Evolutionary conservation across 1,139 yeast genomes (phyloP), one percentile per base, ranked within the genome.

Genomic region (Zhuliangozyma parablackwelliae): DNA sequence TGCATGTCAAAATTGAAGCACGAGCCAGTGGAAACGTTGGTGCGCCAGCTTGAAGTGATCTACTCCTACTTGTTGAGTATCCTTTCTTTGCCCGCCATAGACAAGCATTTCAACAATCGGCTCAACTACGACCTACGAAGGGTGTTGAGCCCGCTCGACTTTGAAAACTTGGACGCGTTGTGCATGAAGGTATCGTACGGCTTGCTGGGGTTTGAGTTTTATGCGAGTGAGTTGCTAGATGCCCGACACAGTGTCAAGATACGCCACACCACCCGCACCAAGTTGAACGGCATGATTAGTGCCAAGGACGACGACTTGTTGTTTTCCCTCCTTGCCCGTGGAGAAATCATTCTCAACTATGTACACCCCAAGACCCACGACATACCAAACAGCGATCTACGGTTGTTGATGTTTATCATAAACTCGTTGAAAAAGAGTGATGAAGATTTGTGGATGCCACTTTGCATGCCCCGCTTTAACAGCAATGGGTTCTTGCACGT

Each of bases 391-490:
- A 47, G 56, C 30, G 76, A 70, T 47, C 37, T 67, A 29, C 53
- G 55, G 21, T 49, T 60, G 7, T 48, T 69, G 23, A 43, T 65
- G 7, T 48, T 62, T 9, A 56, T 63, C 31, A 53, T 68, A 5
- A 48, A 59, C 23, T 56, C 63, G 4, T 38, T 49, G 4, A 34
- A 34, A 12, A 52, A 49, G 13, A 43, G 41, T 12, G 47, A 52
- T 11, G 92, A 85, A 47, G 96, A 90, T 50, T 76, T 88, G 43
- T 92, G 97, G 97, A 76, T 88, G 10, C 98, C 98, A 0, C 69
- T 92, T 2, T 92, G 98, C 56, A 71, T 92, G 58, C 96, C 98
- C 1, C 78, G 85, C 47, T 92, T 92, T 64, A 92, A 92, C 54
- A 66, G 87, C 3, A 80, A 80, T 45, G 98, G 98, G 10, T 94